Percentiles rank a stretch among this genome's conserved stretches.
phyloP scores from a whole-genome alignment of 2,329 filamentous ascomycete species.

The Fusarium pininemorale region DNA sequence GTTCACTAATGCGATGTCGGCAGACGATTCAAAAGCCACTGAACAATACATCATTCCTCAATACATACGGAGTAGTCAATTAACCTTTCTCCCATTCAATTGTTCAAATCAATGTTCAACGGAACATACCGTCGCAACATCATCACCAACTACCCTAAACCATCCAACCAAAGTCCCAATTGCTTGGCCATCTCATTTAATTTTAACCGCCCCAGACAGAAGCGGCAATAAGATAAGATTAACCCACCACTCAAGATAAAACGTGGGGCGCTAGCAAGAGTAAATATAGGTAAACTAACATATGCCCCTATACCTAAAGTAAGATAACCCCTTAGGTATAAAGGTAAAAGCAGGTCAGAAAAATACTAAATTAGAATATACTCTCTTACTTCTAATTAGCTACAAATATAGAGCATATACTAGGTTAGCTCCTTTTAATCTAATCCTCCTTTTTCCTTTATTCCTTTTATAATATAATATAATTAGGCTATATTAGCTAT shows the following conservation, averaged over 20 bases:
- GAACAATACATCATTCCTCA: background rate
- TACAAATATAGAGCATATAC: no score
- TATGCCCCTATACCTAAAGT: no score
- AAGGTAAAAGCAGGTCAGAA: no score
- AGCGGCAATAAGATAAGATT: background rate
- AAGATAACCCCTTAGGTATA: no score
- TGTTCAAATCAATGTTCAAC: background rate
- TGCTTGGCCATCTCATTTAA: background rate
- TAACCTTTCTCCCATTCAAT: background rate
- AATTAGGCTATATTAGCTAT: no score
- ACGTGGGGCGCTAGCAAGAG: slow-evolving; percentile 11
- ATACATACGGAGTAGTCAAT: no score
- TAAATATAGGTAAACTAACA: no score
- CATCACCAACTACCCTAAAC: background rate
- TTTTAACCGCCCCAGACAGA: background rate
- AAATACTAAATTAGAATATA: no score
- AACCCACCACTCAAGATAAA: background rate
- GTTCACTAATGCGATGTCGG: background rate
- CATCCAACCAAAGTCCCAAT: background rate
- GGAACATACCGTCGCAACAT: background rate
- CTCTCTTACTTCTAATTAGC: no score
- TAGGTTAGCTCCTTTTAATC: no score
- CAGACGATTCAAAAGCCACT: background rate
- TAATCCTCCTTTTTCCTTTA: no score
- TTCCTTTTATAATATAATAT: no score